Percentiles rank a stretch among this genome's conserved stretches.
Evolutionary conservation across 495 filamentous ascomycete genomes (phyloP).

Genomic region (Parmelia sp.): DNA sequence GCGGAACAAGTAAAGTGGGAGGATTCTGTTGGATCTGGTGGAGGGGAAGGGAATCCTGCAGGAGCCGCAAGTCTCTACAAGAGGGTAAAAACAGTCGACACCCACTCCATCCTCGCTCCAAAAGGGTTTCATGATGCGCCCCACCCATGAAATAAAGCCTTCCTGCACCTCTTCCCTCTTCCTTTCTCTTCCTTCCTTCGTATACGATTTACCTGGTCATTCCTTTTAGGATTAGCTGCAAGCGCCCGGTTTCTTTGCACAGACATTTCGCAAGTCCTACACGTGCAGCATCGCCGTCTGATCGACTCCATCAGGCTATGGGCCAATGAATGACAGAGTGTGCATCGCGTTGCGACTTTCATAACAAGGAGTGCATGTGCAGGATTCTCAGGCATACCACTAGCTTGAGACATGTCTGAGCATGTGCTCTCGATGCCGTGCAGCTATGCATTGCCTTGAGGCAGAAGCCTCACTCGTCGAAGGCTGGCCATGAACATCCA

Average conservation of each 20-base stretch:
- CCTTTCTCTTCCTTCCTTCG: not conserved
- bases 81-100: constrained; percentile 2
- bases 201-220: not conserved
- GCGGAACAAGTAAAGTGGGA: not conserved
- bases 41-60: constrained; percentile 3
- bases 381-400: constrained; percentile 3
- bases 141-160: not conserved
- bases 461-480: not conserved
- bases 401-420: not conserved
- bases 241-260: not conserved
- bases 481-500: not conserved
- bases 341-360: not conserved
- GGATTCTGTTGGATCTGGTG: constrained; percentile 4
- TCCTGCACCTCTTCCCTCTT: not conserved
- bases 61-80: constrained; percentile 5
- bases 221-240: not conserved
- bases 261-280: not conserved
- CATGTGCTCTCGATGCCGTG: not conserved
- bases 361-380: not conserved
- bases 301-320: not conserved
- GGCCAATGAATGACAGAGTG: not conserved
- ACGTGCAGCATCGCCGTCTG: not conserved
- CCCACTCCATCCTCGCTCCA: not conserved
- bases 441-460: not conserved
- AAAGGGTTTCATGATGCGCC: constrained; percentile 2